phyloP scores from a whole-genome alignment of 768 basidiomycete genomes.

The Boletus fagicola region DNA sequence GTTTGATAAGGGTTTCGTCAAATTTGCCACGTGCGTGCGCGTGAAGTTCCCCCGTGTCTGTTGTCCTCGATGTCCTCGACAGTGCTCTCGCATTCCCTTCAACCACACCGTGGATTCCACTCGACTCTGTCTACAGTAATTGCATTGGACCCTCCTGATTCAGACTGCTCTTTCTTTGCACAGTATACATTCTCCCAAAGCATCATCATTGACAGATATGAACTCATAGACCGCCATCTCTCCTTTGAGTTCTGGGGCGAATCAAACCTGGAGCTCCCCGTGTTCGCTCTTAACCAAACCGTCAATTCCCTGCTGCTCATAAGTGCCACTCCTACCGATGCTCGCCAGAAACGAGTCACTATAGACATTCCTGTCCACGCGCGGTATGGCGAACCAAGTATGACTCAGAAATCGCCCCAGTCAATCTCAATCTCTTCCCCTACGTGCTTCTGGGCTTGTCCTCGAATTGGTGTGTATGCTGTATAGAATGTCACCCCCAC shows the following conservation, averaged over 20 bases:
- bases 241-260: conserved; percentile 37
- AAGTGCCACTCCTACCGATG: conserved; percentile 18
- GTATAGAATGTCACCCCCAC: neutral
- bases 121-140: conserved; percentile 29
- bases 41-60: too few relatives aligned
- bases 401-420: conserved; percentile 12
- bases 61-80: conserved; percentile 16
- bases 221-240: conserved; percentile 36
- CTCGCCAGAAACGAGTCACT: conserved; percentile 6
- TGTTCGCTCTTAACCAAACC: conserved; percentile 32
- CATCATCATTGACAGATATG: conserved; percentile 46
- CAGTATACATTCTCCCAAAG: conserved; percentile 38
- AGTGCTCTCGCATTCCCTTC: conserved; percentile 19
- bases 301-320: conserved; percentile 34
- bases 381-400: conserved; percentile 38
- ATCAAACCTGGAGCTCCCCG: conserved; percentile 44
- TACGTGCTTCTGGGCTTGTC: conserved; percentile 35
- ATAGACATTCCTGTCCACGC: conserved; percentile 44
- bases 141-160: conserved; percentile 7
- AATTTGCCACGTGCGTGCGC: neutral
- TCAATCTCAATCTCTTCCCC: conserved; percentile 28
- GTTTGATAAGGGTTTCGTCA: too few relatives aligned
- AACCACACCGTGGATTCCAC: conserved; percentile 30
- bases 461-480: conserved; percentile 21
- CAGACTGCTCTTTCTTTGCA: conserved; percentile 32